Evolutionary conservation across 2,329 filamentous ascomycete species (phyloP), one percentile per base, ranked within the genome.

Genomic region (Zasmidium cellare): DNA sequence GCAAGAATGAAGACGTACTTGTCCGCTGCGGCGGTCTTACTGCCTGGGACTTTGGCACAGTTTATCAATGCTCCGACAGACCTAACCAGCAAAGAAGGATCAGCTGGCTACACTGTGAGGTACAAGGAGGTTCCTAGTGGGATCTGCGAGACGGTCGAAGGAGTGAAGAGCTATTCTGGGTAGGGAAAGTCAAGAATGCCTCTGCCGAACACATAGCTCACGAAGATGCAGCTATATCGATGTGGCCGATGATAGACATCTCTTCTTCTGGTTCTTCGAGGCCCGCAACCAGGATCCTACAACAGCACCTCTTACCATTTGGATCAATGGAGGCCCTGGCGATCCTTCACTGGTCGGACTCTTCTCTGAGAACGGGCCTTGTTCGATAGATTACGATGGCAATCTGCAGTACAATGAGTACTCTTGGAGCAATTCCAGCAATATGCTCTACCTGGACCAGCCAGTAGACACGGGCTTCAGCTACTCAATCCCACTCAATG

Each of bases 391-490:
- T 38, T 56, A 64, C 54, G 51, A 67, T 47, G 55, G 57, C 41
- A 63, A 59, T 60, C 76, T 76, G 0, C 68, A 69, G n/a, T 57
- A 76, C 19, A 88, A 86, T 65, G 79, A 82, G 2, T 85, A 80
- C 76, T 45, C 84, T 1, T 88, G 84, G 82, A 86, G 84, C 20
- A 63, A 65, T 41, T 51, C 47, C 16, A 89, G 88, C 46, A 88
- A 88, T 62, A 82, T 89, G 79, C 81, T 90, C 14, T 90, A 87
- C 71, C 82, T 90, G 63, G 87, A 90, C 64, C 83, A 89, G 70
- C 87, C 84, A 3, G 80, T 78, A 9, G 79, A 82, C 46, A 81
- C 84, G 5, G 84, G 84, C 0, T 82, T 86, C 65, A 84, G 80
- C 12, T 87, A 86, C 67, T 75, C 75, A 3, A 69, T 74, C 9